Base-by-base conservation (phyloP, 2,329 filamentous ascomycete genomes). In the Chalaropsis thielavioides region DNA sequence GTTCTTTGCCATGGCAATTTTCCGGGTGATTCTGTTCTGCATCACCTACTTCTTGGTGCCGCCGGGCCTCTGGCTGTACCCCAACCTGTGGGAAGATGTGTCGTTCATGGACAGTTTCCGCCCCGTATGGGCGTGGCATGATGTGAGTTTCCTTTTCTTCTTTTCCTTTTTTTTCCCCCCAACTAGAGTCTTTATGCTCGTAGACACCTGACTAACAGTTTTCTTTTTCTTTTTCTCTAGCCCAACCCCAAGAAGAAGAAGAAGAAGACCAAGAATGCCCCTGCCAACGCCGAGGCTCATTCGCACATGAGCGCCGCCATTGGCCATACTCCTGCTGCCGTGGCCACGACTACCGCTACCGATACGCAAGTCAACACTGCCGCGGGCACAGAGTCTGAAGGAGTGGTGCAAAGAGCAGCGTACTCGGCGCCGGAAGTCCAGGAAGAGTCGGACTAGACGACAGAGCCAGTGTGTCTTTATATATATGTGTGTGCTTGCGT, bases 61-160 rank as follows among this genome's bases (percentile, higher is more conserved):
- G 2, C 94, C 94, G 2, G 94, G 94, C 71, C 80, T 99, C n/a
- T 99, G 94, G 94, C 81, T 99, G 56, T 99, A 92, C 77, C 94
- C 94, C 61, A 99, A 99, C 73, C 78, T 99, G 22, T 99, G 96
- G 79, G 94, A 99, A 75, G 94, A 99, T 73, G 94, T 99, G 35
- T 95, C 92, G 7, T 97, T 99, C 78, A 88, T 99, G 75, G 94
- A 99, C 74, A 95, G 89, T 72, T 99, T 99, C 82, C 87, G 87
- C 72, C 94, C 94, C 22, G 77, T 96, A 5, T 99, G 94, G 92
- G 94, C 90, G 67, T 99, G 94, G 94, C 94, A 99, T 75, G 92
- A 96, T 83, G 90, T 95, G 73, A 75, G 83, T 75, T 31, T 60
- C 24, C 24, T 17, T 46, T 17, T 43, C 19, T 40, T 22, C 31